Base-by-base conservation (phyloP, 2,329 filamentous ascomycete genomes). In the Fusarium lyarnte region DNA sequence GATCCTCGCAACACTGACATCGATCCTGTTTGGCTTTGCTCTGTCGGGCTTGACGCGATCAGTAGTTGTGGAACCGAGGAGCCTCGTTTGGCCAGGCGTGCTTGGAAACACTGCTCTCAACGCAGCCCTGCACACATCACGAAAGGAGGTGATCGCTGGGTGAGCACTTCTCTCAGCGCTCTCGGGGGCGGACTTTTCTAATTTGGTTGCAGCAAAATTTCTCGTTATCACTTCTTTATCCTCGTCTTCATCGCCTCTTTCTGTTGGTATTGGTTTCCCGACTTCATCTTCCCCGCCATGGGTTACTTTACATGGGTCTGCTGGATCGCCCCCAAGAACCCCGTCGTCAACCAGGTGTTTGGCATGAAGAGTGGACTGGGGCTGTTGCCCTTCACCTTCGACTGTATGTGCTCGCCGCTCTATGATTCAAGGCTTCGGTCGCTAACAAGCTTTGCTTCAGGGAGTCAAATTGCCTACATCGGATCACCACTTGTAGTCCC, bases 31-130 rank as follows among this genome's bases (percentile, higher is more conserved):
- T 29, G 86, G 87, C 9, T 88, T 87, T 59, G 85, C 85, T 5
- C 78, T 87, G 29, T 85, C 86, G 4, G 87, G 86, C 5, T 49
- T 86, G 8, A 77, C 77, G 5, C 81, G 85, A 4, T 80, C 82
- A 3, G 83, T 85, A 72, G 82, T 88, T 2, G 80, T 85, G 8
- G 79, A 82, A 33, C 87, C 85, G 1, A 81, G 84, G 5, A 80
- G 81, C 2, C 84, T 88, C 79, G 80, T 88, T n/a, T 88, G 87
- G 86, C 87, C 87, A 0, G 83, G 84, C 27, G 85, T 86, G 1
- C 77, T 88, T 14, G 85, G 85, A 8, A 87, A 86, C 62, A 83
- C 83, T 0, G 84, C 85, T 1, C 76, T 88, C 19, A 81, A 87
- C 29, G 77, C 78, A 16, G 81, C 79, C 17, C 77, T 80, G 9